Conservation (phyloP, 1,284 basidiomycete species). For the Tilletia walkeri region DNA sequence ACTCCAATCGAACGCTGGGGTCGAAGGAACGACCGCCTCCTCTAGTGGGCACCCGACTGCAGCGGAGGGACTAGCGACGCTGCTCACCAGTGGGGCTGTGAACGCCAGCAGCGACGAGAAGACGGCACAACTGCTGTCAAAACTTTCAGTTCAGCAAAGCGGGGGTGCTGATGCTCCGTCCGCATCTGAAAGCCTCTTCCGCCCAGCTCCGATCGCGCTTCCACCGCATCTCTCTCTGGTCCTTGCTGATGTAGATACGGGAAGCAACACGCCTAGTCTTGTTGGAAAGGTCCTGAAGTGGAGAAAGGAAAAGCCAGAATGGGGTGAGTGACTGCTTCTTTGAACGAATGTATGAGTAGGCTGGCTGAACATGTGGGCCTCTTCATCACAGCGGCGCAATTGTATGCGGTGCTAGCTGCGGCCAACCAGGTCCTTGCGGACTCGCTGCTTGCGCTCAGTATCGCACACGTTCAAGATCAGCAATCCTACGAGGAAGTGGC, state of each 20-base stretch:
- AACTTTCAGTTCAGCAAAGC: background rate
- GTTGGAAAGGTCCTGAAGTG: constrained; percentile 51
- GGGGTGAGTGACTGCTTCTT: constrained; percentile 26
- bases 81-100: background rate
- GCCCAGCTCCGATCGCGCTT: constrained; percentile 45
- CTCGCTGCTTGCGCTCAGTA: constrained; percentile 38
- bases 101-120: background rate
- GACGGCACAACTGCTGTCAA: background rate
- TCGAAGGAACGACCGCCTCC: background rate
- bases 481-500: constrained; percentile 44
- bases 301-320: constrained; percentile 45
- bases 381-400: constrained; percentile 31
- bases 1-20: constrained; percentile 17
- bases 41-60: constrained; percentile 32
- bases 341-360: background rate
- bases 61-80: constrained; percentile 35
- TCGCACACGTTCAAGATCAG: constrained; percentile 38
- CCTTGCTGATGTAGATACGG: constrained; percentile 53
- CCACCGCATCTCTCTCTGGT: constrained; percentile 48
- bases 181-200: background rate
- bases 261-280: constrained; percentile 50
- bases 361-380: background rate
- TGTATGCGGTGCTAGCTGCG: constrained; percentile 47
- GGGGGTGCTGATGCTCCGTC: background rate
- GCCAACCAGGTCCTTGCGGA: constrained; percentile 50